Conservation (phyloP, 441 rosid species). For the Bocquillonia castaneifolia region DNA sequence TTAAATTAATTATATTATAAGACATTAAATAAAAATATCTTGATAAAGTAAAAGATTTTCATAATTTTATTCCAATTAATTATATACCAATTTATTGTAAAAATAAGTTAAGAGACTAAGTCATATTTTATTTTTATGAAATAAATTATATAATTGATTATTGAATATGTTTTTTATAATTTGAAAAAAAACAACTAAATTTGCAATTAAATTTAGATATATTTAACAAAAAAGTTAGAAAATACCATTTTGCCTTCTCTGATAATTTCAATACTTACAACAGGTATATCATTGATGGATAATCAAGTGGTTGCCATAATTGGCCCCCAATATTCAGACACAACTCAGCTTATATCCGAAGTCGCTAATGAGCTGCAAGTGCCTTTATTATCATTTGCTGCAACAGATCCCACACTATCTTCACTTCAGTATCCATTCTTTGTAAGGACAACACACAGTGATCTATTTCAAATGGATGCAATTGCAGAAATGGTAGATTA, state of each 20-base stretch:
- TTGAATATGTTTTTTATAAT: no score
- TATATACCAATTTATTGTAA: no score
- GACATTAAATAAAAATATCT: no score
- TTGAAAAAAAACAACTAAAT: no score
- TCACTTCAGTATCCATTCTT: slow-evolving; percentile 84
- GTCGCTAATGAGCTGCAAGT: slow-evolving; percentile 72
- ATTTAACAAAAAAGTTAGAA: no score
- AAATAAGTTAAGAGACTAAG: no score
- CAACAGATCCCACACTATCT: slow-evolving; percentile 73
- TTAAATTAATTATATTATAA: no score
- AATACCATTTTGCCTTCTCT: neutral
- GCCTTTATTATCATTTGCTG: slow-evolving; percentile 76
- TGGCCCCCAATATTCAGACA: slow-evolving; percentile 77
- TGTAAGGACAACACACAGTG: slow-evolving; percentile 72
- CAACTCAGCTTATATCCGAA: slow-evolving; percentile 84
- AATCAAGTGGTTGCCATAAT: slow-evolving; percentile 76
- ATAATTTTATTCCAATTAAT: no score
- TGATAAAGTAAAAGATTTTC: no score
- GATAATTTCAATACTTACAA: slow-evolving; percentile 9
- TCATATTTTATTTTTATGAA: no score
- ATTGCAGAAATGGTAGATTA: slow-evolving; percentile 64
- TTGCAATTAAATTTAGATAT: no score
- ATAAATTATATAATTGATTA: no score
- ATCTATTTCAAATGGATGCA: slow-evolving; percentile 74
- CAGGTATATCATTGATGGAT: slow-evolving; percentile 51